These are phyloP conservation scores for Vicia villosa DNA, from an alignment of 306 rosid species.

Conservation along the genomic window DNA sequence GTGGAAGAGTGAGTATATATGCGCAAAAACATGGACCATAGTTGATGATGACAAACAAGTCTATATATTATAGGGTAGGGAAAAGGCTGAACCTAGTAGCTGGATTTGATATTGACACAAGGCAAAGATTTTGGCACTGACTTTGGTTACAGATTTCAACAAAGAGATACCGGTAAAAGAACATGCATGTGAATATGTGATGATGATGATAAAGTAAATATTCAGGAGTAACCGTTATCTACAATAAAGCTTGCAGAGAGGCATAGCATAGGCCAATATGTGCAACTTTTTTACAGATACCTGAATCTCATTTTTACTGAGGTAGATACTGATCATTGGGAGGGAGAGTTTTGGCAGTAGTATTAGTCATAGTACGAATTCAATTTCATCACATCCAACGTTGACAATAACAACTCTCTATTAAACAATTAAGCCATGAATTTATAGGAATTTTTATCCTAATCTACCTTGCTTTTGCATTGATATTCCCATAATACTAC, in stretches of 20 bases:
- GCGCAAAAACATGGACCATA: constrained; percentile 21
- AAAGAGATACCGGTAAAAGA: not conserved
- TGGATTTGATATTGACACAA: constrained; percentile 39
- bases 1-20: constrained; percentile 3
- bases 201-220: not conserved
- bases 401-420: no score
- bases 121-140: constrained; percentile 35
- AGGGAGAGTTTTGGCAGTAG: not conserved
- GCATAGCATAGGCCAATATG: no score
- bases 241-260: not conserved
- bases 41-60: not conserved
- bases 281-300: not conserved
- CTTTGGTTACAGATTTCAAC: constrained; percentile 26
- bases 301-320: not conserved
- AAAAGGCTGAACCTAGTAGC: not conserved
- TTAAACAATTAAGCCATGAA: no score
- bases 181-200: not conserved
- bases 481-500: no score
- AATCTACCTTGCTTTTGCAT: no score
- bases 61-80: not conserved
- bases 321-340: not conserved
- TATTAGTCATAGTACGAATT: no score
- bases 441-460: no score
- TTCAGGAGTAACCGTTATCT: not conserved
- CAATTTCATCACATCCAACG: no score